Evolutionary conservation across 306 rosid species (phyloP).

Genomic region (Geum urbanum): DNA sequence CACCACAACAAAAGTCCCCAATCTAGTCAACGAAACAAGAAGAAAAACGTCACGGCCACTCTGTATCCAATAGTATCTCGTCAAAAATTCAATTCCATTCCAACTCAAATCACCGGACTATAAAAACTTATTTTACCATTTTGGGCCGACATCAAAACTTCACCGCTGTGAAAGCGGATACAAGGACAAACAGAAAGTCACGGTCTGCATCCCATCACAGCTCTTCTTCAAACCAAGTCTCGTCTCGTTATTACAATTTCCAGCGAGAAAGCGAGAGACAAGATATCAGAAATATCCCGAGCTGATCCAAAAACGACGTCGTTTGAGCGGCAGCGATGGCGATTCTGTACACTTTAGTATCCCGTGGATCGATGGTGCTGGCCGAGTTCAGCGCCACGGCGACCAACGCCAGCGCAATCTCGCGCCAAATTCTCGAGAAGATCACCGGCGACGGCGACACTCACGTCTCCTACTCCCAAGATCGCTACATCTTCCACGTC

Average conservation of each 20-base stretch:
- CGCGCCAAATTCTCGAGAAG: constrained; percentile 80
- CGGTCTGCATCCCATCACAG: neutral
- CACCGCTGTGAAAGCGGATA: neutral
- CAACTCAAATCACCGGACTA: neutral
- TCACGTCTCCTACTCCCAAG: constrained; percentile 89
- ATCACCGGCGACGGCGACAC: constrained; percentile 70
- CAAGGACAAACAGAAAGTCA: neutral
- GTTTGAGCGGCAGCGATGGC: constrained; percentile 47
- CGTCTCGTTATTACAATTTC: neutral
- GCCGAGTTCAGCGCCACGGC: constrained; percentile 74
- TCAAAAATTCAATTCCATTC: neutral
- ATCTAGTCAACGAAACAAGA: too few relatives aligned
- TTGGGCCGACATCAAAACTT: neutral
- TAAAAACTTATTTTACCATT: neutral
- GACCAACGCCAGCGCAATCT: constrained; percentile 79
- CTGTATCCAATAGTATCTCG: too few relatives aligned
- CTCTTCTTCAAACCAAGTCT: neutral
- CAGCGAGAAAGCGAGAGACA: neutral
- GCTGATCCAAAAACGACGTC: constrained; percentile 1
- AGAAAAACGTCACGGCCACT: too few relatives aligned
- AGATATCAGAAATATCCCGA: neutral
- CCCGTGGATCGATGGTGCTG: constrained; percentile 87
- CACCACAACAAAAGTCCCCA: too few relatives aligned
- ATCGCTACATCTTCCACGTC: constrained; percentile 83
- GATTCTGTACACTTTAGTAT: constrained; percentile 73